A percentile compares a stretch with the other conserved stretches of the same genome.
Conservation (phyloP, 2,329 filamentous ascomycete genomes). For the Venturia asperata region DNA sequence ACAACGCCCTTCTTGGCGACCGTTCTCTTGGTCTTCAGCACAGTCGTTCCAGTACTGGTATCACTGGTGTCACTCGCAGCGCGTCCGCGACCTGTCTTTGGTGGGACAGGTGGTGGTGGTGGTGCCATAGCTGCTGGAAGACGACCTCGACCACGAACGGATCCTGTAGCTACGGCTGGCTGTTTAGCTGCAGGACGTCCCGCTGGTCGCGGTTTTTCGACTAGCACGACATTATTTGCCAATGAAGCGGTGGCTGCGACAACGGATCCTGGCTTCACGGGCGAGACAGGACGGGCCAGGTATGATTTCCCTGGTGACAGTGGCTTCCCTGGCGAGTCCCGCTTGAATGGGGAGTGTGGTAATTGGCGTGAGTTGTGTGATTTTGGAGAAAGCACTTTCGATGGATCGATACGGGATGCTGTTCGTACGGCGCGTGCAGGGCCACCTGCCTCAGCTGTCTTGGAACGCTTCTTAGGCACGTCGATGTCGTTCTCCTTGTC, state of each 20-base stretch:
- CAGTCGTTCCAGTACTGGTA: constrained; percentile 54
- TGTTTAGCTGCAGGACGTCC: constrained; percentile 31
- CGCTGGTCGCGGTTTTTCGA: constrained; percentile 29
- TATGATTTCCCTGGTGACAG: constrained; percentile 51
- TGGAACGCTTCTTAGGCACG: constrained; percentile 61
- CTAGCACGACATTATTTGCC: constrained; percentile 16
- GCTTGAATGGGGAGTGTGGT: constrained; percentile 48
- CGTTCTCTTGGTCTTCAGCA: constrained; percentile 48
- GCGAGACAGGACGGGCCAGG: constrained; percentile 53
- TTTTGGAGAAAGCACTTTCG: constrained; percentile 69
- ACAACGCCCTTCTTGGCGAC: constrained; percentile 17
- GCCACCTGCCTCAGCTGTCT: constrained; percentile 33
- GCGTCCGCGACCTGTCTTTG: constrained; percentile 37
- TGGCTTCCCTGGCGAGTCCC: constrained; percentile 17
- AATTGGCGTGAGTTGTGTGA: constrained; percentile 70
- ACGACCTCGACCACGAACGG: constrained; percentile 24
- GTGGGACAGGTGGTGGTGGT: constrained; percentile 17
- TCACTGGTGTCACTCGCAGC: constrained; percentile 56
- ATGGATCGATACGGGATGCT: constrained; percentile 32
- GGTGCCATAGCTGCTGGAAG: constrained; percentile 32
- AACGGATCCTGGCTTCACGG: constrained; percentile 33
- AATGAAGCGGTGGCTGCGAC: constrained; percentile 18
- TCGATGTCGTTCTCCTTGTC: constrained; percentile 70
- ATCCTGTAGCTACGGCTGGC: constrained; percentile 24
- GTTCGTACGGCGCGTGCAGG: constrained; percentile 29